Evolutionary conservation across 352 stramenopile genomes (phyloP), one percentile per base, ranked within the genome.

Genomic region (Pythium oligandrum): DNA sequence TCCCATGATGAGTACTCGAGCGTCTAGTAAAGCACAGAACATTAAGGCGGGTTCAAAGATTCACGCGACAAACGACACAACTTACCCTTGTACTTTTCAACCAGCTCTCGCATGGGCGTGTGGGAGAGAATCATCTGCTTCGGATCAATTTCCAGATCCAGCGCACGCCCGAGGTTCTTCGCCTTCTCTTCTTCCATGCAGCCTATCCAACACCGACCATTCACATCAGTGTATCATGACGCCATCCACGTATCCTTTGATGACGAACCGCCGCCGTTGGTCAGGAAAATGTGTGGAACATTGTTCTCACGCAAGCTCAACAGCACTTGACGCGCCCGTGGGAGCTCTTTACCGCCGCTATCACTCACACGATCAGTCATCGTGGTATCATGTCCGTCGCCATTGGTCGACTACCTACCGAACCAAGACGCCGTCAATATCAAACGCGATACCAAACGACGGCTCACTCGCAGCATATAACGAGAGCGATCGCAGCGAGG

Each of bases 391-490:
- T 26, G 17, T 26, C 17, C 17, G 17, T 26, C 17, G 17, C 17
- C 17, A 26, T 26, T 26, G 17, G 17, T 26, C 17, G 17, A 26
- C 17, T 26, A 26, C 17, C 17, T 26, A 90, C 83, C 89, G 78
- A 47, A 97, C 87, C 40, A 97, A 70, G 9, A 97, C 89, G 52
- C 89, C 89, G 43, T 97, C 89, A 40, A 97, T 96, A 59, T 97
- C 89, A 58, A 96, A 96, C 4, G 86, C 88, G 40, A 96, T 85
- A 39, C 83, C 85, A 40, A 93, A 92, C 17, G 17, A 26, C 17
- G 17, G 17, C 17, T 26, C 17, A 26, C 17, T 26, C 17, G 17
- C 17, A 26, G 17, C 17, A 26, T 26, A 26, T 0, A 26, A 26
- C 17, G 17, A 26, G 17, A 26, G 17, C 17, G 17, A 26, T 26